Evolutionary conservation across 495 filamentous ascomycete species (phyloP), one percentile per base, ranked within the genome.

Genomic region (Lophiostoma macrostomum): DNA sequence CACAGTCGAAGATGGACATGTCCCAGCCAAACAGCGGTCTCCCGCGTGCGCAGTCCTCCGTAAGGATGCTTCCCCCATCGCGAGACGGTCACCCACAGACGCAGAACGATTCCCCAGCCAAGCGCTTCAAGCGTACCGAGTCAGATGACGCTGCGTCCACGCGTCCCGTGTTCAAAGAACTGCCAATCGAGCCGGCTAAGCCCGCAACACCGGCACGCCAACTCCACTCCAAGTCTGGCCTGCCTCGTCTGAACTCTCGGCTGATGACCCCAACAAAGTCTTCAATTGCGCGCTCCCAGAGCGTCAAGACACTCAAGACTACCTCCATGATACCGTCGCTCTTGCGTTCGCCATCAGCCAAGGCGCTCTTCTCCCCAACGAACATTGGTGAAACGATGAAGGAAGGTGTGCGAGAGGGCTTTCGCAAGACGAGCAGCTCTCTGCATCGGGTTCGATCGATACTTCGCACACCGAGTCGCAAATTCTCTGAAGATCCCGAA

Each of bases 241-340:
- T 65, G 64, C 74, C 71, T 56, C 80, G 68, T 67, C 49, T 60
- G 71, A 67, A 56, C 42, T 73, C 69, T 51, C 79, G 79, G 13
- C 68, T 90, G 37, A 79, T 83, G 69, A 91, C 87, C 1, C 90
- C 89, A 0, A 94, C 88, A 27, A 87, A 86, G 61, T 74, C 88
- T n/a, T 90, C 87, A 0, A 63, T 87, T 34, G 81, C 84, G 19
- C 85, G 88, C 18, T 67, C 75, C 30, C 65, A 70, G 44, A 88
- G 76, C 60, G 64, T 77, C 40, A 91, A 85, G 69, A 66, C 74
- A 11, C 59, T 69, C 18, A 80, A 76, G 44, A 76, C 71, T 7
- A 72, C 73, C 3, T 72, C 36, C 6, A 50, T 76, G 72, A 76
- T 84, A 25, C 80, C 82, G 10, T 78, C 77, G 0, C 48, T 81